Percentiles rank a stretch among this genome's conserved stretches.
Conservation (phyloP, 2,329 filamentous ascomycete species). For the Trichoderma simmonsii region DNA sequence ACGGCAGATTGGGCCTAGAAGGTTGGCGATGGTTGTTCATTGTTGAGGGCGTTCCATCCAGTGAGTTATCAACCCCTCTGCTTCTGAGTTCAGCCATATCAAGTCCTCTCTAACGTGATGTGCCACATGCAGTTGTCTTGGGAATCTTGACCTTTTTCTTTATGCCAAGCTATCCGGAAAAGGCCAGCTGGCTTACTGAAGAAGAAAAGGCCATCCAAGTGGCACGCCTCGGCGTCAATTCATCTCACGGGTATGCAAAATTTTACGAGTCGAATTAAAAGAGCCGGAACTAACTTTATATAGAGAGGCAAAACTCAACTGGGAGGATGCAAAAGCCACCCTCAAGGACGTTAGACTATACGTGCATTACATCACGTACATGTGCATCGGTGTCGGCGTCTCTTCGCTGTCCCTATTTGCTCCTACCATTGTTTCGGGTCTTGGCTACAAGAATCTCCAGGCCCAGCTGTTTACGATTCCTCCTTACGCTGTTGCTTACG, state of each 20-base stretch:
- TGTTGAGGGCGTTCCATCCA: neutral
- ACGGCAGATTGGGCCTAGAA: neutral
- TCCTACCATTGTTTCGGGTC: slow-evolving; percentile 25
- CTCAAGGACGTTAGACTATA: neutral
- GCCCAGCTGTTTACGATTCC: slow-evolving; percentile 27
- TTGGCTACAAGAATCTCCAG: slow-evolving; percentile 25
- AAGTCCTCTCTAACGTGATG: neutral
- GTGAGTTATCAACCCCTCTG: neutral
- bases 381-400: neutral
- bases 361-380: neutral
- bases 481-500: slow-evolving; percentile 25
- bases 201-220: slow-evolving; percentile 8
- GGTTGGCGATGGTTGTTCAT: neutral
- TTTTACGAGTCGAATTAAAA: neutral
- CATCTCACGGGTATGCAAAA: neutral
- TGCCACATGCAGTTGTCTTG: neutral
- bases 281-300: neutral
- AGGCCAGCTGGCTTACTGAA: neutral
- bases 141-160: neutral
- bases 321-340: neutral
- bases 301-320: slow-evolving; percentile 1
- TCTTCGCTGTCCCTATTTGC: slow-evolving; percentile 27
- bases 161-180: neutral
- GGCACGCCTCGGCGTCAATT: neutral
- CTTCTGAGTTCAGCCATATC: too few species aligned